Conservation (phyloP, 257 asterid species). For the Henckelia pumila region DNA sequence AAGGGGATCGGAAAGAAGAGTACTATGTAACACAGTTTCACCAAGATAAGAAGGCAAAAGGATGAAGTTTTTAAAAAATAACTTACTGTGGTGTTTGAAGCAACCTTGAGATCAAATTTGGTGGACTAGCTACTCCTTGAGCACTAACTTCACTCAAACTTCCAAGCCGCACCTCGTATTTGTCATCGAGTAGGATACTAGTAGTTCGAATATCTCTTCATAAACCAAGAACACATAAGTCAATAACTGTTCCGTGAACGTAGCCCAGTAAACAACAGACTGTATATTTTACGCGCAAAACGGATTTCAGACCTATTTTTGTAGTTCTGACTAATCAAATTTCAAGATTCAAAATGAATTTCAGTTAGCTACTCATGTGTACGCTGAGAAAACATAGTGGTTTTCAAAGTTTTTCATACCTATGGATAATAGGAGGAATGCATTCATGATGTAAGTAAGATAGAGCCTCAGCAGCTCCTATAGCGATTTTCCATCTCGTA, state of each 20-base stretch:
- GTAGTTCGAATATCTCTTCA: slow-evolving; percentile 80
- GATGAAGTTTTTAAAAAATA: background rate
- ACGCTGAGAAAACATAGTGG: no score
- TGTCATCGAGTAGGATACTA: slow-evolving; percentile 25
- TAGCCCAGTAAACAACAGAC: background rate
- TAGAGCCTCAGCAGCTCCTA: slow-evolving; percentile 71
- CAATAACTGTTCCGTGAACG: background rate
- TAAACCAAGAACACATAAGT: slow-evolving; percentile 21
- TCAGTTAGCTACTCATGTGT: no score
- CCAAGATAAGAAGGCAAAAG: background rate
- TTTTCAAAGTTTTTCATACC: slow-evolving; percentile 36
- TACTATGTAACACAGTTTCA: no score
- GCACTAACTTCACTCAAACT: slow-evolving; percentile 59
- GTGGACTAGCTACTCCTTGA: slow-evolving; percentile 39
- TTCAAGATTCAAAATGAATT: no score
- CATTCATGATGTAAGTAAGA: slow-evolving; percentile 69
- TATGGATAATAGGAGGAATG: slow-evolving; percentile 66
- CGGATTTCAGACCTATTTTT: no score
- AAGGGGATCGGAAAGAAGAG: no score
- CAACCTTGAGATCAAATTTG: slow-evolving; percentile 44
- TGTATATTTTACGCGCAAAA: background rate
- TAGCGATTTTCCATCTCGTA: slow-evolving; percentile 70
- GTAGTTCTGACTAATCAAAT: no score
- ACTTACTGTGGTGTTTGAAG: slow-evolving; percentile 58
- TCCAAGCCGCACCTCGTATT: slow-evolving; percentile 76